Percentiles rank a stretch among this genome's conserved stretches.
These are phyloP conservation scores for Astragalus membranaceus DNA, from an alignment of 306 rosid genomes.

Conservation along the genomic window DNA sequence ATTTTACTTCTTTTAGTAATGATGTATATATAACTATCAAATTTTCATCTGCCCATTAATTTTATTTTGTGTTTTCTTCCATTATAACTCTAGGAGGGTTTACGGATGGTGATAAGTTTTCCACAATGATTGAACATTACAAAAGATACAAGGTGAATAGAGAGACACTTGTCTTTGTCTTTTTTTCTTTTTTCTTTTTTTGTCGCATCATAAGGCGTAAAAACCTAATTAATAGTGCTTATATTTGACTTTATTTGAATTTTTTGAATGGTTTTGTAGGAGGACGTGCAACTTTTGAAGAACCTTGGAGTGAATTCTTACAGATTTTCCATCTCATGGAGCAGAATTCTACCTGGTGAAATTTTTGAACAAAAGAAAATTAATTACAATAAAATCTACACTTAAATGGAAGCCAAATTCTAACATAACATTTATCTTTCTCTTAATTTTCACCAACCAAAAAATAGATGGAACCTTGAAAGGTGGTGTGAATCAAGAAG, in stretches of 20 bases:
- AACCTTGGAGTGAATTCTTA: constrained; percentile 25
- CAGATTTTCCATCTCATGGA: constrained; percentile 31
- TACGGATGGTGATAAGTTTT: not conserved
- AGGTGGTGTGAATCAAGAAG: constrained; percentile 34
- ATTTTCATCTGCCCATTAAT: not conserved
- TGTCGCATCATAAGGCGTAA: too few relatives aligned
- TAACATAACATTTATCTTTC: not conserved
- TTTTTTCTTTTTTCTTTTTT: not conserved
- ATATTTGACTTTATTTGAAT: not conserved
- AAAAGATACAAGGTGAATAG: constrained; percentile 24
- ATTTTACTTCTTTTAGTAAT: too few relatives aligned
- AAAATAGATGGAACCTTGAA: constrained; percentile 21
- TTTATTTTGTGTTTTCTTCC: not conserved
- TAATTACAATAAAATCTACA: too few relatives aligned
- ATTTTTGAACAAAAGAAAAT: not conserved
- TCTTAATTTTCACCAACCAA: not conserved
- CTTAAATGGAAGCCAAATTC: too few relatives aligned
- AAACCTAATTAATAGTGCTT: not conserved
- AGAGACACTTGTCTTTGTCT: not conserved
- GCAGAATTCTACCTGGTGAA: constrained; percentile 30
- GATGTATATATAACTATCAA: too few relatives aligned
- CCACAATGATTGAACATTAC: constrained; percentile 19
- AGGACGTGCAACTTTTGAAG: constrained; percentile 24
- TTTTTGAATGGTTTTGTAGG: not conserved
- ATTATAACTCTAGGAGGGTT: not conserved